Evolutionary conservation across 148 eudicot species (phyloP).

Genomic region (Fagopyrum homotropicum): DNA sequence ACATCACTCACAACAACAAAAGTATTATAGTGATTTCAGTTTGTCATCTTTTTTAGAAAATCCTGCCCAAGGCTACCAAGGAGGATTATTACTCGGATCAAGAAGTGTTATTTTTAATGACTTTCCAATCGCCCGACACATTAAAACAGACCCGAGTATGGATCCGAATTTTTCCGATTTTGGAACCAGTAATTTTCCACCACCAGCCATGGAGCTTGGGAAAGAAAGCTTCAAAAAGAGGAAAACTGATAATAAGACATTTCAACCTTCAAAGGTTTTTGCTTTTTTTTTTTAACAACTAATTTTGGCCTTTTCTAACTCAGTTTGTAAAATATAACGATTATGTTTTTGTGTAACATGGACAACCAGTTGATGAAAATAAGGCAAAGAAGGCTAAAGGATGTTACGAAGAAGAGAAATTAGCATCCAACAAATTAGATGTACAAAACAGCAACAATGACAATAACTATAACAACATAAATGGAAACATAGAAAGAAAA

Average conservation of each 20-base stretch:
- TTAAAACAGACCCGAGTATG: conserved; percentile 56
- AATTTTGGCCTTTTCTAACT: not conserved
- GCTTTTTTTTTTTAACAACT: too few relatives aligned
- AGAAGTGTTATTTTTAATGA: conserved; percentile 5
- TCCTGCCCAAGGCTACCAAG: conserved; percentile 3
- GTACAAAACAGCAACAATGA: conserved; percentile 17
- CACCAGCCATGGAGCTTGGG: conserved; percentile 20
- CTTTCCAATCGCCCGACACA: conserved; percentile 22
- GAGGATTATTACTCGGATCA: not conserved
- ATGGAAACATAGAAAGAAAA: conserved; percentile 19
- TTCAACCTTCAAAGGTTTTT: conserved; percentile 37
- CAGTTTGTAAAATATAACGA: too few relatives aligned
- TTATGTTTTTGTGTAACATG: conserved; percentile 19
- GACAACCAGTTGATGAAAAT: conserved; percentile 29
- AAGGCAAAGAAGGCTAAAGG: conserved; percentile 49
- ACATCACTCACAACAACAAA: conserved; percentile 15
- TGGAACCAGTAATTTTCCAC: conserved; percentile 46
- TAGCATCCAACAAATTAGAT: conserved; percentile 25
- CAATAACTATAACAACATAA: conserved; percentile 1
- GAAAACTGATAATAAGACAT: conserved; percentile 48
- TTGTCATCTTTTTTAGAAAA: conserved; percentile 6
- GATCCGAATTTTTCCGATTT: not conserved
- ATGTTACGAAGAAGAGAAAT: conserved; percentile 32
- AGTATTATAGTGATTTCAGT: conserved; percentile 13
- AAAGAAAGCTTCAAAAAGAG: conserved; percentile 65